Evolutionary conservation across 306 rosid genomes (phyloP).

Genomic region (Vicia faba): DNA sequence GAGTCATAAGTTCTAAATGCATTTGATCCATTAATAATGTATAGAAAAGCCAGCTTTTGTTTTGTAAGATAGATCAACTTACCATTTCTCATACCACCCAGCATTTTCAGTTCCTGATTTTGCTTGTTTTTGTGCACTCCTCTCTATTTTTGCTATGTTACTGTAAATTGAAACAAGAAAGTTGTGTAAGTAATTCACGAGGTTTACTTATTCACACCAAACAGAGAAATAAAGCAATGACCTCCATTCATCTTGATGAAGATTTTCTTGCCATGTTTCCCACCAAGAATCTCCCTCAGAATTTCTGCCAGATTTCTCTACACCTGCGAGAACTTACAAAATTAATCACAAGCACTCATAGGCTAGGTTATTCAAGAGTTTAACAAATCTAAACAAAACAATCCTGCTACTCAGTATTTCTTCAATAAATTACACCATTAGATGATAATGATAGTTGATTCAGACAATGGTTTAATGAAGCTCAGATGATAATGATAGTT

Average conservation of each 20-base stretch:
- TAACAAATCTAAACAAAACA: conserved; percentile 18
- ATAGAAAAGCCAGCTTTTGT: conserved; percentile 6
- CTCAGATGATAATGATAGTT: conserved; percentile 20
- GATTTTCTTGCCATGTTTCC: conserved; percentile 99
- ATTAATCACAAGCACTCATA: conserved; percentile 26
- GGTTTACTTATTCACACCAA: conserved; percentile 19
- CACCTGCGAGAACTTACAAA: conserved; percentile 55
- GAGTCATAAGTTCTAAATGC: conserved; percentile 22
- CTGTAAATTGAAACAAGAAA: conserved; percentile 51
- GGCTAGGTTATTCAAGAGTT: conserved; percentile 25
- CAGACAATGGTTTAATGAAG: conserved; percentile 22
- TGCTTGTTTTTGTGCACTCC: conserved; percentile 98
- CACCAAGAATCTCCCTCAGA: conserved; percentile 97
- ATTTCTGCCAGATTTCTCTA: conserved; percentile 94
- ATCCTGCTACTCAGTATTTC: conserved; percentile 17
- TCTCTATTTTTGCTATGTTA: conserved; percentile 91
- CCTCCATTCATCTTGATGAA: conserved; percentile 99
- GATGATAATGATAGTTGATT: conserved; percentile 31
- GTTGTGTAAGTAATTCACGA: conserved; percentile 18
- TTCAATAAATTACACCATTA: conserved; percentile 22
- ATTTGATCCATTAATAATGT: conserved; percentile 4
- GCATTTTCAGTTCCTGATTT: conserved; percentile 96
- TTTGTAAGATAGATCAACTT: conserved; percentile 38
- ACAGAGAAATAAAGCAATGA: conserved; percentile 38
- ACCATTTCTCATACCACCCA: conserved; percentile 99